Base-by-base conservation (phyloP, 78 protist genomes). In the Anaeramoeba flamelloides region DNA sequence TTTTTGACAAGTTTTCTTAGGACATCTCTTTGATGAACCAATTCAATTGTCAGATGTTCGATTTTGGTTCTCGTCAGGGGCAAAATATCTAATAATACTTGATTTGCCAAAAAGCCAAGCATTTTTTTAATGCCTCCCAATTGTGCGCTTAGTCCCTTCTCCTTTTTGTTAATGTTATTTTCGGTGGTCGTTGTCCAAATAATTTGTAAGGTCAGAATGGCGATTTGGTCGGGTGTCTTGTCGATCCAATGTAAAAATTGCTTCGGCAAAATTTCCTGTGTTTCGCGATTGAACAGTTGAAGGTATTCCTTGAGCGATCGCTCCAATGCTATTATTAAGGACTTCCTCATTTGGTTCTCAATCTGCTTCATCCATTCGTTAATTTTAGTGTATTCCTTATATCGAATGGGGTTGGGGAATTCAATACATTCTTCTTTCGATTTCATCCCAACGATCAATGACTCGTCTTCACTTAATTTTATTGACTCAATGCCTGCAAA, bases 21-120 rank as follows among this genome's bases (percentile, higher is more conserved):
- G n/a, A 91, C 94, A 37, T 92, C 96, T 12, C 96, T 86, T 78
- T 91, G 93, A 76, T 95, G 94, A 36, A 97, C 96, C 32, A 93
- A 87, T 79, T 90, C 96, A 2, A 91, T 89, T 77, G 94, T 90
- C 39, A 95, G 79, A 75, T 90, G 91, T 85, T 94, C 96, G 75
- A 76, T 39, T 83, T 95, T 97, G 83, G 83, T 85, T 31, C 96
- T 87, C 30, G 75, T 74, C 8, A 53, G 8, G 8, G 69, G 69
- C 17, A 26, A 17, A 26, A 53, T 26, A 53, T 53, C 69, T 26
- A 53, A 53, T 26, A 53, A 17, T 26, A 53, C 69, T 26, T 53
- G 8, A 53, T 26, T 26, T 26, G 69, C 69, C 17, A 53, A 53
- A 26, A 53, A 53, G 17, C 17, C 69, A 26, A 53, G 17, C 8